phyloP scores from a whole-genome alignment of 495 filamentous ascomycete genomes.

The Bacidia rubella region DNA sequence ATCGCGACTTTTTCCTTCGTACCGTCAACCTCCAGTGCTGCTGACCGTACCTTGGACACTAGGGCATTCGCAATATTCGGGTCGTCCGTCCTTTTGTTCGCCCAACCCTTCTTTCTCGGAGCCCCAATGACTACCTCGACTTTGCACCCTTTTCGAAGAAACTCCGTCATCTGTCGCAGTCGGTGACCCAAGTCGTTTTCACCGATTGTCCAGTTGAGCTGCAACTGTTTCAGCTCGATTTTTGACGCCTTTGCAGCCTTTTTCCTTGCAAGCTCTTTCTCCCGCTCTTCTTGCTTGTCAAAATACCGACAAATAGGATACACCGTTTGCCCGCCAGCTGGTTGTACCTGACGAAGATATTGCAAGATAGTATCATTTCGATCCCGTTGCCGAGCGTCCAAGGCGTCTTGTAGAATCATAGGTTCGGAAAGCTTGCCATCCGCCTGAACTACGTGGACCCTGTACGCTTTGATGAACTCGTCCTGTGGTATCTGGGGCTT shows the following conservation, averaged over 20 bases:
- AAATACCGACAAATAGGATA: conserved; percentile 55
- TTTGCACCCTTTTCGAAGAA: conserved; percentile 47
- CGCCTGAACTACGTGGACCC: conserved; percentile 41
- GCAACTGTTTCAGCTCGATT: conserved; percentile 48
- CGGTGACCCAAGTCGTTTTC: conserved; percentile 50
- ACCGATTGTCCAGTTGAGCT: conserved; percentile 76
- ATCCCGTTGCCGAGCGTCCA: conserved; percentile 34
- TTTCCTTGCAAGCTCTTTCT: conserved; percentile 29
- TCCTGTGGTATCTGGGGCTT: conserved; percentile 24
- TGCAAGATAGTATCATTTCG: conserved; percentile 20
- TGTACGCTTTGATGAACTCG: conserved; percentile 38
- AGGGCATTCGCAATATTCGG: conserved; percentile 5
- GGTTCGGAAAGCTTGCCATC: conserved; percentile 33
- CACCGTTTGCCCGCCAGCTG: conserved; percentile 17
- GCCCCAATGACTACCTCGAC: conserved; percentile 48
- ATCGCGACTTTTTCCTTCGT: conserved; percentile 14
- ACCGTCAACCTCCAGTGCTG: conserved; percentile 11
- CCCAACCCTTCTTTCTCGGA: conserved; percentile 29
- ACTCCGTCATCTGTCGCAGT: conserved; percentile 42
- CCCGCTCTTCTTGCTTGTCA: conserved; percentile 32
- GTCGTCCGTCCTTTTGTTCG: conserved; percentile 15
- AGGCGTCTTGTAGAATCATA: conserved; percentile 26
- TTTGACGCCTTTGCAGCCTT: conserved; percentile 25
- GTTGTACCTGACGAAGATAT: conserved; percentile 45
- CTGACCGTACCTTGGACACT: conserved; percentile 12